Conservation (phyloP, 768 basidiomycete species). For the Phylloporus sp. region DNA sequence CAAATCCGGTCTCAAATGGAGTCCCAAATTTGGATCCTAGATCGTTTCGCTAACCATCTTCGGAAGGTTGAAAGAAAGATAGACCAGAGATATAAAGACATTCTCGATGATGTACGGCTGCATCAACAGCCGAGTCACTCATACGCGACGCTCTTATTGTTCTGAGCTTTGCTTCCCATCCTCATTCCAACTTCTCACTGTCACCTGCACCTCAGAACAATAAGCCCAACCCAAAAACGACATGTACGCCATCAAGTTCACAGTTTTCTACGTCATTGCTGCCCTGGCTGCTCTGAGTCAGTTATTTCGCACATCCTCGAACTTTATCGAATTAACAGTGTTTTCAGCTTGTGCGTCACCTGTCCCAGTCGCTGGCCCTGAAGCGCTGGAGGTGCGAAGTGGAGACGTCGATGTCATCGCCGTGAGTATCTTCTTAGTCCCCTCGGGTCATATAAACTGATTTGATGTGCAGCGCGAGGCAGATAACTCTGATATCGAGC, state of each 20-base stretch:
- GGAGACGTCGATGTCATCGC: slow-evolving; percentile 7
- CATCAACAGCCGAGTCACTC: slow-evolving; percentile 13
- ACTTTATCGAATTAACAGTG: not conserved
- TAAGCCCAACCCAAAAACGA: slow-evolving; percentile 22
- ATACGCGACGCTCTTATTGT: slow-evolving; percentile 30
- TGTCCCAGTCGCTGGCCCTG: slow-evolving; percentile 16
- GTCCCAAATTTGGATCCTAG: slow-evolving; percentile 19
- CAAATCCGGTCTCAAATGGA: slow-evolving; percentile 26
- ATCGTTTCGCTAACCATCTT: slow-evolving; percentile 16
- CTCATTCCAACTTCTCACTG: not conserved
- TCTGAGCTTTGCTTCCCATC: slow-evolving; percentile 12
- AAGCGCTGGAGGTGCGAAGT: not conserved
- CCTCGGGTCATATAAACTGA: not conserved
- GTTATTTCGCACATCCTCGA: not conserved
- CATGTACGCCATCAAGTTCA: slow-evolving; percentile 26
- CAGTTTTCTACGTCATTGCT: slow-evolving; percentile 28
- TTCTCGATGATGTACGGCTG: too few relatives aligned
- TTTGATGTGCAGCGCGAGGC: slow-evolving; percentile 8
- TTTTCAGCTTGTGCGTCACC: slow-evolving; percentile 27
- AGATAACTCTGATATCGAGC: slow-evolving; percentile 10
- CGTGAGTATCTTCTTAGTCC: slow-evolving; percentile 9
- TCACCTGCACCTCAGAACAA: slow-evolving; percentile 21
- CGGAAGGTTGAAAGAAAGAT: slow-evolving; percentile 26
- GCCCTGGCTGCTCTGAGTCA: slow-evolving; percentile 23
- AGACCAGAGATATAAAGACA: slow-evolving; percentile 27